These are phyloP conservation scores for Hirsutella rhossiliensis DNA, from an alignment of 2,329 filamentous ascomycete genomes.

Conservation along the genomic window DNA sequence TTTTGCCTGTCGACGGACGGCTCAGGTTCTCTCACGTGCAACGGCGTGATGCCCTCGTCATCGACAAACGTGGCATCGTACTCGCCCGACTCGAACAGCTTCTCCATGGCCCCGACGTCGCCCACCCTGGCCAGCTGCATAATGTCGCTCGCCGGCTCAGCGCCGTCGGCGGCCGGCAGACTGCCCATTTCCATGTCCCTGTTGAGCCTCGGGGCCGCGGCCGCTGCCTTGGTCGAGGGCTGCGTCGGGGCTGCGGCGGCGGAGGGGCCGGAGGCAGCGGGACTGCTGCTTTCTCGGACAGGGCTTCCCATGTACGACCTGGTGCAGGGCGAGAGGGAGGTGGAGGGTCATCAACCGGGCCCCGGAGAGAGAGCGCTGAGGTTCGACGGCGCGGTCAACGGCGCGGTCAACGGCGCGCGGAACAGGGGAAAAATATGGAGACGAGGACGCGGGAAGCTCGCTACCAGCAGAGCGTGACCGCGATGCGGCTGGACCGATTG, in stretches of 20 bases:
- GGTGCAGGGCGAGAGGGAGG: too few relatives aligned
- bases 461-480: too few relatives aligned
- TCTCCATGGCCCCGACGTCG: conserved; percentile 77
- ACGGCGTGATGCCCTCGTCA: conserved; percentile 84
- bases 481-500: too few relatives aligned
- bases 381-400: too few relatives aligned
- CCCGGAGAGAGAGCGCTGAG: too few relatives aligned
- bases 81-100: conserved; percentile 72
- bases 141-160: conserved; percentile 55
- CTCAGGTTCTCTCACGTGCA: conserved; percentile 58
- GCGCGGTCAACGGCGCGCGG: too few relatives aligned
- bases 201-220: conserved; percentile 43
- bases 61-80: conserved; percentile 76
- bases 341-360: too few relatives aligned
- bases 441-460: too few relatives aligned
- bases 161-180: conserved; percentile 25
- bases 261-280: conserved; percentile 23
- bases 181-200: conserved; percentile 43
- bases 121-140: conserved; percentile 92
- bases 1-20: neutral
- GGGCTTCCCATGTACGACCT: conserved; percentile 27
- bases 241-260: conserved; percentile 28
- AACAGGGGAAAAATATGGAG: too few relatives aligned
- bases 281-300: conserved; percentile 20
- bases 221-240: conserved; percentile 40